These are phyloP conservation scores for Entelexis sorbosivorans DNA, from an alignment of 1,139 yeast species.

Conservation along the genomic window DNA sequence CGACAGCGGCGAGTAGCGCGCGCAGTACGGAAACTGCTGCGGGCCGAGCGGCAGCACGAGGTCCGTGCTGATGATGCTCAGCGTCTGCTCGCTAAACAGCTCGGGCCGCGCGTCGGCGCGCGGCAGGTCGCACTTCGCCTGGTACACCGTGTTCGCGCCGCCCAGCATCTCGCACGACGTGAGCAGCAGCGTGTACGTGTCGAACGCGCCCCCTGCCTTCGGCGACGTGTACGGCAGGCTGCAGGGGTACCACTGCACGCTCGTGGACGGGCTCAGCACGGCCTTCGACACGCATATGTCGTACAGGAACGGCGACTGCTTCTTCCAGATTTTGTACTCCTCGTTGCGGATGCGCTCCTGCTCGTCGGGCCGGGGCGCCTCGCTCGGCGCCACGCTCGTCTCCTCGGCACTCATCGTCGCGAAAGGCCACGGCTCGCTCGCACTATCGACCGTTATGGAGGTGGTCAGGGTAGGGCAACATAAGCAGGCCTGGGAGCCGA, in stretches of 20 bases:
- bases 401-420: slow-evolving; percentile 10
- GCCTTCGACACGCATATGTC: slow-evolving; percentile 66
- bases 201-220: slow-evolving; percentile 15
- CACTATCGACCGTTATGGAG: background rate
- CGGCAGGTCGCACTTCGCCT: slow-evolving; percentile 46
- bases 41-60: slow-evolving; percentile 35
- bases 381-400: background rate
- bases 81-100: slow-evolving; percentile 28
- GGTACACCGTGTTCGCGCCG: slow-evolving; percentile 53
- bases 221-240: slow-evolving; percentile 22
- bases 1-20: slow-evolving; percentile 70
- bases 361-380: slow-evolving; percentile 9
- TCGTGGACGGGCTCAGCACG: slow-evolving; percentile 46
- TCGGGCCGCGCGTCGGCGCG: slow-evolving; percentile 32
- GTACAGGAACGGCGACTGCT: slow-evolving; percentile 78
- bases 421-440: background rate
- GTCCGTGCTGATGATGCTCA: slow-evolving; percentile 37
- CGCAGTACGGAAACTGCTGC: slow-evolving; percentile 49
- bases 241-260: slow-evolving; percentile 38
- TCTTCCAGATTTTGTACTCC: slow-evolving; percentile 83
- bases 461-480: background rate
- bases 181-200: slow-evolving; percentile 40
- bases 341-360: slow-evolving; percentile 21
- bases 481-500: background rate
- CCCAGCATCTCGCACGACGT: slow-evolving; percentile 68